Evolutionary conservation across 2,329 filamentous ascomycete species (phyloP).

Genomic region (Grosmannia penicillata): DNA sequence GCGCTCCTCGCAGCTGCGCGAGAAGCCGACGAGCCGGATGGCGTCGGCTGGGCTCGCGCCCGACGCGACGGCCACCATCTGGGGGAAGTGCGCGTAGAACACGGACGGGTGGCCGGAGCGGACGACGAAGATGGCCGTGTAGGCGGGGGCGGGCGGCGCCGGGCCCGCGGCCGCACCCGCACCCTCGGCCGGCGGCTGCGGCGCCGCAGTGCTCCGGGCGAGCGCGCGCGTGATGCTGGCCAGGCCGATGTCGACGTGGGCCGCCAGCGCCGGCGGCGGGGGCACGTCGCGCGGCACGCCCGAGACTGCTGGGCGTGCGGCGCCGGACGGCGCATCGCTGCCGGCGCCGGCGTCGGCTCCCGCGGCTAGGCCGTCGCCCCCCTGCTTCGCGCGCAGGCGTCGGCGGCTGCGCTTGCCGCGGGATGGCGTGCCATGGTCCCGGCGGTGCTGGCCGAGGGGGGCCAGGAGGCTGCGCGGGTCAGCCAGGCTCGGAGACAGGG

Average conservation of each 20-base stretch:
- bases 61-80: slow-evolving; percentile 31
- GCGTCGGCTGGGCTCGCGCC: slow-evolving; percentile 9
- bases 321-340: no score
- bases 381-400: slow-evolving; percentile 30
- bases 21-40: slow-evolving; percentile 47
- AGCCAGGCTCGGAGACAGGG: neutral
- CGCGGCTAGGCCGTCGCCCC: no score
- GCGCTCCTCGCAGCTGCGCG: slow-evolving; percentile 40
- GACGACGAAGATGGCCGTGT: slow-evolving; percentile 42
- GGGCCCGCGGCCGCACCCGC: neutral
- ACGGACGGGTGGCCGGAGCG: slow-evolving; percentile 40
- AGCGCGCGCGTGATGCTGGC: slow-evolving; percentile 47
- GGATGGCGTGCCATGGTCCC: slow-evolving; percentile 36
- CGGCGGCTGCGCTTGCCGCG: slow-evolving; percentile 37
- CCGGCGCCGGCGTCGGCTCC: no score
- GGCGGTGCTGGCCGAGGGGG: slow-evolving; percentile 49
- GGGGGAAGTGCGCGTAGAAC: slow-evolving; percentile 44
- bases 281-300: no score
- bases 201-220: slow-evolving; percentile 18
- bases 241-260: slow-evolving; percentile 48
- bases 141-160: slow-evolving; percentile 13
- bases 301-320: no score
- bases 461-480: slow-evolving; percentile 36
- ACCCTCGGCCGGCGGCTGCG: neutral
- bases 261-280: slow-evolving; percentile 36